Evolutionary conservation across 495 filamentous ascomycete species (phyloP).

Genomic region (Penicillium daleae): DNA sequence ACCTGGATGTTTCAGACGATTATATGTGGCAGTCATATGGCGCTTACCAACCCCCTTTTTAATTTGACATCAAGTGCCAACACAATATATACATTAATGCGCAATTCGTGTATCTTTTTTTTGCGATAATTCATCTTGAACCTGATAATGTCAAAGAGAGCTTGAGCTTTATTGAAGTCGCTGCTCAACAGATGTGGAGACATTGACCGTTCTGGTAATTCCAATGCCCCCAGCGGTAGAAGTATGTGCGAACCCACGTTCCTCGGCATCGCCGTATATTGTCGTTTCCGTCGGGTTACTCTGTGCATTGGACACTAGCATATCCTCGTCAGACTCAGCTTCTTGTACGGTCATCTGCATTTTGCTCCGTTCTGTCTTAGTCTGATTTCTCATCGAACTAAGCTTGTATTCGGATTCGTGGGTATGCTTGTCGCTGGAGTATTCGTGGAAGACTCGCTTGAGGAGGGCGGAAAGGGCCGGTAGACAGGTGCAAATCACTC

Average conservation of each 20-base stretch:
- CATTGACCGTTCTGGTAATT: conserved; percentile 34
- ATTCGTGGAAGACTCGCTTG: conserved; percentile 24
- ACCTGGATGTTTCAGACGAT: background rate
- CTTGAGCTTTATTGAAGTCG: background rate
- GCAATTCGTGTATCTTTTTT: too few relatives aligned
- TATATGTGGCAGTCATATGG: background rate
- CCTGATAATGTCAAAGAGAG: background rate
- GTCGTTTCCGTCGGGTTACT: conserved; percentile 29
- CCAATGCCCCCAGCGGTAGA: conserved; percentile 16
- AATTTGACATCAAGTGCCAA: background rate
- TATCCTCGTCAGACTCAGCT: conserved; percentile 28
- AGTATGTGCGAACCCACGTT: background rate
- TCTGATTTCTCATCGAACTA: conserved; percentile 23
- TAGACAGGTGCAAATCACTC: conserved; percentile 45
- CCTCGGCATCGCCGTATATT: conserved; percentile 18
- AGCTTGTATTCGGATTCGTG: conserved; percentile 24
- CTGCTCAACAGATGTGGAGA: conserved; percentile 25
- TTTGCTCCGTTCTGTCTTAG: conserved; percentile 13
- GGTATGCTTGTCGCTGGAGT: conserved; percentile 27
- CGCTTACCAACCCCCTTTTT: background rate
- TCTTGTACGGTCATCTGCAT: conserved; percentile 22
- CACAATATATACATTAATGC: background rate
- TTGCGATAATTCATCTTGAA: too few relatives aligned
- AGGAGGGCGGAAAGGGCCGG: conserved; percentile 40
- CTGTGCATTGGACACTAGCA: conserved; percentile 33